Evolutionary conservation across 139 green algal species (phyloP).

Genomic region (Pseudopediastrum boryanum): DNA sequence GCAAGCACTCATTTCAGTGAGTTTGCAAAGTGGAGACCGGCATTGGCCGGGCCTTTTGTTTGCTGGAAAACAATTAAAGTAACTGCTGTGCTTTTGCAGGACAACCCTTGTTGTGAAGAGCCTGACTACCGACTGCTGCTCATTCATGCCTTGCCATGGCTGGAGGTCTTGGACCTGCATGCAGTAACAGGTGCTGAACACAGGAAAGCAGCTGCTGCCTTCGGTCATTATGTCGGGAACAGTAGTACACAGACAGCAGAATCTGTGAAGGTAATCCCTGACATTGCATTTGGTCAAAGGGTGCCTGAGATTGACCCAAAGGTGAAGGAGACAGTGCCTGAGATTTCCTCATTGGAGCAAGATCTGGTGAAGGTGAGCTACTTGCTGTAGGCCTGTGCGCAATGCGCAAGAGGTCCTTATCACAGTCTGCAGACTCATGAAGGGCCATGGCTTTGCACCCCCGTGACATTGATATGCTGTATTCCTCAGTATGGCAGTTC

Average conservation of each 20-base stretch:
- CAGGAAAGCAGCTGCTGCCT: conserved; percentile 39
- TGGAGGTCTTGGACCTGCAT: conserved; percentile 49
- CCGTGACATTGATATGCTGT: no score
- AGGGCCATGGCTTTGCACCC: no score
- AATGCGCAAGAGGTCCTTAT: no score
- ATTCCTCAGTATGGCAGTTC: no score
- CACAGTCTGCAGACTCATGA: no score
- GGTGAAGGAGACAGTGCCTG: conserved; percentile 4
- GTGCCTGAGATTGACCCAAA: conserved; percentile 37
- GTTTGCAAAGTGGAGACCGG: background rate
- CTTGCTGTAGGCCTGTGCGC: background rate
- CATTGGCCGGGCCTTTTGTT: background rate
- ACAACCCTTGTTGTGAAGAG: conserved; percentile 71
- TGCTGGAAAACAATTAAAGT: background rate
- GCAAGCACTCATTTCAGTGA: background rate
- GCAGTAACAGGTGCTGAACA: conserved; percentile 8
- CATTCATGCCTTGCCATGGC: conserved; percentile 51
- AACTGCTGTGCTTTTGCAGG: conserved; percentile 35
- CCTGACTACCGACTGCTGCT: conserved; percentile 65
- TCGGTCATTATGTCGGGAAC: conserved; percentile 57
- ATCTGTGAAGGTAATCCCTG: conserved; percentile 33
- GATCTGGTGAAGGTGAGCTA: background rate
- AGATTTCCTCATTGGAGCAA: background rate
- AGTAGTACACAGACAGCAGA: no score
- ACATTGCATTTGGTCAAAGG: background rate